phyloP scores from a whole-genome alignment of 345 rosid genomes.

The Populus deltoides region DNA sequence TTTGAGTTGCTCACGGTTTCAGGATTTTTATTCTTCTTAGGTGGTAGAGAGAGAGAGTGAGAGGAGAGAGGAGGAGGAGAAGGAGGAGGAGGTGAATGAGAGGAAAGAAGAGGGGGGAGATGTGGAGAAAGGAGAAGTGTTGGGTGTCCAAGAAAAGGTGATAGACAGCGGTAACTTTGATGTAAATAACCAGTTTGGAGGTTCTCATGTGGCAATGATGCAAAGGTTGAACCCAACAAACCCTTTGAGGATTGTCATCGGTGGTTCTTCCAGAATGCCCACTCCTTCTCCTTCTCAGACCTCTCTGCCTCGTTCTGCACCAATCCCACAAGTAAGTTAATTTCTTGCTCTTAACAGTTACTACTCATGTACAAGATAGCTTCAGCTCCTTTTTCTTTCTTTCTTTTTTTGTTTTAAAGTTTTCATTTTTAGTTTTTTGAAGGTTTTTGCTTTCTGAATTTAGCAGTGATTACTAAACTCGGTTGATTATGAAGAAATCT shows the following conservation, averaged over 20 bases:
- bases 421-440: background rate
- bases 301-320: conserved; percentile 66
- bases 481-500: background rate
- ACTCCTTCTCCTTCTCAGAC: conserved; percentile 47
- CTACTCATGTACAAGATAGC: background rate
- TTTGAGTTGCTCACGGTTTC: conserved; percentile 10
- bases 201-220: conserved; percentile 50
- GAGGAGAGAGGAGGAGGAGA: conserved; percentile 19
- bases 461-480: background rate
- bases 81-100: conserved; percentile 6
- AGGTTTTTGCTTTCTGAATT: background rate
- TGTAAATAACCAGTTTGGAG: conserved; percentile 15
- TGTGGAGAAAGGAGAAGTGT: conserved; percentile 50
- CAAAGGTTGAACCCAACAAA: conserved; percentile 72
- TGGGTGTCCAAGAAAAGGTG: conserved; percentile 27
- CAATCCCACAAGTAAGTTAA: conserved; percentile 66
- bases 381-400: background rate
- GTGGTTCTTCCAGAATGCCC: conserved; percentile 52
- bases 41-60: conserved; percentile 44
- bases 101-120: conserved; percentile 26
- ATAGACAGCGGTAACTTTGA: conserved; percentile 10
- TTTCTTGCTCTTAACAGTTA: background rate
- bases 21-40: conserved; percentile 13
- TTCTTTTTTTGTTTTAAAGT: background rate
- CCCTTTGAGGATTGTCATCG: conserved; percentile 65